Conservation (phyloP, 495 filamentous ascomycete species). For the Aspergillus affinis region DNA sequence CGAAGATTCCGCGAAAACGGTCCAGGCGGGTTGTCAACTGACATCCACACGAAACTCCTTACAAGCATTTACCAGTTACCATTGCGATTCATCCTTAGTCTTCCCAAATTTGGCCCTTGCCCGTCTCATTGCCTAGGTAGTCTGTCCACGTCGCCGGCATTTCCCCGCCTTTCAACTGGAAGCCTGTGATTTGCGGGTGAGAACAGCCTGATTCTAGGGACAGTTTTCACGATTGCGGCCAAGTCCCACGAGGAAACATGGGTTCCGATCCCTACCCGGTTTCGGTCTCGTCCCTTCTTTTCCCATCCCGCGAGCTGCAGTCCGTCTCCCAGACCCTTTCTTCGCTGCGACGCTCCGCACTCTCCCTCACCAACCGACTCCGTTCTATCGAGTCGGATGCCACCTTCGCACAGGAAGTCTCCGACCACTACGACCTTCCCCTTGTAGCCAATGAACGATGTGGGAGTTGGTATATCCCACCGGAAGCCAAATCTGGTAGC, state of each 20-base stretch:
- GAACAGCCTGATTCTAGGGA: too few relatives aligned
- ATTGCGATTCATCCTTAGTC: too few relatives aligned
- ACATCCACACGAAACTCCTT: neutral
- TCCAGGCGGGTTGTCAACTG: neutral
- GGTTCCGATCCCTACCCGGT: slow-evolving; percentile 31
- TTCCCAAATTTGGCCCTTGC: too few relatives aligned
- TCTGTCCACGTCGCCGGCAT: neutral
- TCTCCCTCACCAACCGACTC: slow-evolving; percentile 78
- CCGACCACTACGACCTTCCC: slow-evolving; percentile 58
- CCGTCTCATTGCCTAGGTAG: neutral
- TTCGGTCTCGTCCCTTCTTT: slow-evolving; percentile 43
- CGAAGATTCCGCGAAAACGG: neutral
- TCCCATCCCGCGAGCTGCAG: slow-evolving; percentile 37
- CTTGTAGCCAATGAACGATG: slow-evolving; percentile 92
- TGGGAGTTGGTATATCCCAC: slow-evolving; percentile 91
- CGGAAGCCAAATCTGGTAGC: slow-evolving; percentile 61
- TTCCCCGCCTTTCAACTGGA: neutral
- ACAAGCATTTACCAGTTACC: too few relatives aligned
- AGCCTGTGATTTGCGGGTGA: too few relatives aligned
- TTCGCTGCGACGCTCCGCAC: slow-evolving; percentile 68
- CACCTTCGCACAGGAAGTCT: slow-evolving; percentile 60
- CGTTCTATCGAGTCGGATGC: slow-evolving; percentile 69
- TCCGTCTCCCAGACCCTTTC: slow-evolving; percentile 47
- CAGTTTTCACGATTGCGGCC: neutral
- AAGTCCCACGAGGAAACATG: slow-evolving; percentile 14